These are phyloP conservation scores for Neonectria magnoliae DNA, from an alignment of 2,329 filamentous ascomycete species.

Conservation along the genomic window DNA sequence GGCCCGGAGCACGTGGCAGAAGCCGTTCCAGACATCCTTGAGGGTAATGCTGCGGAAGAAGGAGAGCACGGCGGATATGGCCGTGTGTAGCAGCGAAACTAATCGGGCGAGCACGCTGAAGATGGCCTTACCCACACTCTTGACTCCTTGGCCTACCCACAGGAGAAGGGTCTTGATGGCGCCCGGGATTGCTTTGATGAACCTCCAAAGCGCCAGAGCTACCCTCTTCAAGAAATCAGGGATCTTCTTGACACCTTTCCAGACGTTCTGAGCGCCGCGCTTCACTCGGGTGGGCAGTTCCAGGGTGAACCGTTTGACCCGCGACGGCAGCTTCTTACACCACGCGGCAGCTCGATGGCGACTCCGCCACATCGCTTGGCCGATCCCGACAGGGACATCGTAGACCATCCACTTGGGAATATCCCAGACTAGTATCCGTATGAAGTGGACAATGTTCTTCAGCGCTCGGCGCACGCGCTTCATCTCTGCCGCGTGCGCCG, in stretches of 20 bases:
- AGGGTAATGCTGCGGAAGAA: constrained; percentile 51
- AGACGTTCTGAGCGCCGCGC: constrained; percentile 18
- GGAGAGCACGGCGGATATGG: constrained; percentile 44
- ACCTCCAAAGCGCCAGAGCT: constrained; percentile 23
- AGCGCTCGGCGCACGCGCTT: constrained; percentile 36
- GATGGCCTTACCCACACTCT: constrained; percentile 39
- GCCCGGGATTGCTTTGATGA: constrained; percentile 38
- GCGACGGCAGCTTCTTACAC: constrained; percentile 44
- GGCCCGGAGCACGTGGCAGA: constrained; percentile 43
- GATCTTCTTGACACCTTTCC: constrained; percentile 37
- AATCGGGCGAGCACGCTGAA: constrained; percentile 39
- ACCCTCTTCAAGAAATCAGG: not conserved
- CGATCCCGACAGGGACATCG: constrained; percentile 36
- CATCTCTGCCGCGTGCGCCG: constrained; percentile 45
- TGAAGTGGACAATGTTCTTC: constrained; percentile 37
- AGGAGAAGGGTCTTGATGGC: constrained; percentile 37
- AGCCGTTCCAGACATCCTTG: constrained; percentile 52
- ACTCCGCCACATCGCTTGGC: constrained; percentile 35
- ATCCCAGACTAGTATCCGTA: constrained; percentile 43
- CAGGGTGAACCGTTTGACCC: constrained; percentile 34
- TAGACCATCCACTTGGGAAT: constrained; percentile 45
- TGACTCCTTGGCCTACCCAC: constrained; percentile 47
- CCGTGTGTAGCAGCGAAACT: constrained; percentile 50
- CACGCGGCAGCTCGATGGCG: constrained; percentile 43
- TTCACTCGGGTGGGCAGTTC: constrained; percentile 27